Percentiles rank a stretch among this genome's conserved stretches.
Evolutionary conservation across 805 yeast species (phyloP).

Genomic region (Ogataea parapolymorpha): DNA sequence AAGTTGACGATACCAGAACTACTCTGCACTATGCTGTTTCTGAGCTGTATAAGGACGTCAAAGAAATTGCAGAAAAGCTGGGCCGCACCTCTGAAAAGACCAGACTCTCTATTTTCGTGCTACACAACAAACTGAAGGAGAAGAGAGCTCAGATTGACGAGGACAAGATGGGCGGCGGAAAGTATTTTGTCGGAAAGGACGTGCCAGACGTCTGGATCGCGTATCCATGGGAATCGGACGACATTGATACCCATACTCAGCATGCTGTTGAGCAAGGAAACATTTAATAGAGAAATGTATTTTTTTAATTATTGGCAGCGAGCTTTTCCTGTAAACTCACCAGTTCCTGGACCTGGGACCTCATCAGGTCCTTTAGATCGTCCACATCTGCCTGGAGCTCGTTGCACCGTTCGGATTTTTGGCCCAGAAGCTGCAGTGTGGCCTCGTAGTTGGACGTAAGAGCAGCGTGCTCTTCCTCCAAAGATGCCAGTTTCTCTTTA

Average conservation of each 20-base stretch:
- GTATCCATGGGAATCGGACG: slow-evolving; percentile 86
- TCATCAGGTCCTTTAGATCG: slow-evolving; percentile 82
- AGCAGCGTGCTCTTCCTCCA: slow-evolving; percentile 18
- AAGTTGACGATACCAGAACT: slow-evolving; percentile 90
- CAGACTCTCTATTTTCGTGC: slow-evolving; percentile 69
- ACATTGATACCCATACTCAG: slow-evolving; percentile 73
- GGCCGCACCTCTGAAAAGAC: slow-evolving; percentile 61
- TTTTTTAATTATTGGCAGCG: slow-evolving; percentile 3
- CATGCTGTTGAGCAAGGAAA: slow-evolving; percentile 66
- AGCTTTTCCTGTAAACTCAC: slow-evolving; percentile 52
- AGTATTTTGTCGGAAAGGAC: slow-evolving; percentile 70
- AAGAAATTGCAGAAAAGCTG: slow-evolving; percentile 53
- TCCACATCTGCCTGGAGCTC: slow-evolving; percentile 85
- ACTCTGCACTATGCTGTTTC: slow-evolving; percentile 80
- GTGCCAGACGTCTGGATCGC: slow-evolving; percentile 82
- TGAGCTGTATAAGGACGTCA: slow-evolving; percentile 68
- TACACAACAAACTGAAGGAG: slow-evolving; percentile 80
- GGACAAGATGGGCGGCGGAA: slow-evolving; percentile 57
- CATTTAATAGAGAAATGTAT: slow-evolving; percentile 25
- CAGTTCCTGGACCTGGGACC: slow-evolving; percentile 84
- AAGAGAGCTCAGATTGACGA: slow-evolving; percentile 72
- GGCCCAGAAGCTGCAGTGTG: slow-evolving; percentile 73
- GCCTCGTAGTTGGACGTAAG: slow-evolving; percentile 35
- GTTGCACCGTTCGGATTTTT: slow-evolving; percentile 78
- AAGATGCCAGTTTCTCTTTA: slow-evolving; percentile 26